phyloP scores from a whole-genome alignment of 2,329 filamentous ascomycete species.

The Venturia nashicola region DNA sequence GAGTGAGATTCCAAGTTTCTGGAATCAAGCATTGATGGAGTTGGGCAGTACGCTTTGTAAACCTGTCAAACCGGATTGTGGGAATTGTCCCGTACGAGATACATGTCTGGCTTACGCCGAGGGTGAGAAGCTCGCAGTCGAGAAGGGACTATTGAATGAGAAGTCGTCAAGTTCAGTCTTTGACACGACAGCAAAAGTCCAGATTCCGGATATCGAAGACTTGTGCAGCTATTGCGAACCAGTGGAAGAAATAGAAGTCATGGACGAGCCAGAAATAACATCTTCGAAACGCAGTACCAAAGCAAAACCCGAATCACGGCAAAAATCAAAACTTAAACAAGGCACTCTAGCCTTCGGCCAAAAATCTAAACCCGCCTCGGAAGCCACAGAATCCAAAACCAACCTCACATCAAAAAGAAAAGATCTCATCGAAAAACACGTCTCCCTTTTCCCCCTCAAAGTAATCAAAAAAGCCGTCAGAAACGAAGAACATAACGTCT shows the following conservation, averaged over 20 bases:
- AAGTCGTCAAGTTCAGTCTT: slow-evolving; percentile 10
- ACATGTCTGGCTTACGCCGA: slow-evolving; percentile 23
- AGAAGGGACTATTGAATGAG: slow-evolving; percentile 10
- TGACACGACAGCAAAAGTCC: slow-evolving; percentile 15
- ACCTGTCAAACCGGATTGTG: slow-evolving; percentile 43
- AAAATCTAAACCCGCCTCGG: not conserved
- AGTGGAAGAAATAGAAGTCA: not conserved
- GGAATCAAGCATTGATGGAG: slow-evolving; percentile 56
- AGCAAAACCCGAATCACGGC: not conserved
- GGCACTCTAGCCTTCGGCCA: not conserved
- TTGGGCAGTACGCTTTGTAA: slow-evolving; percentile 50
- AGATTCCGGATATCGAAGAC: slow-evolving; percentile 9
- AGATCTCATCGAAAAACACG: not conserved
- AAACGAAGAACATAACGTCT: slow-evolving; percentile 22
- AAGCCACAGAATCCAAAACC: not conserved
- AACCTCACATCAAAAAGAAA: not conserved
- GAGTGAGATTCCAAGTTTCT: slow-evolving; percentile 41
- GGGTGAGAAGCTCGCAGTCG: slow-evolving; percentile 14
- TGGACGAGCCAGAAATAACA: not conserved
- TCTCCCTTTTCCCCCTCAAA: slow-evolving; percentile 22
- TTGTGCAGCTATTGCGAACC: slow-evolving; percentile 6
- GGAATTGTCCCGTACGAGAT: slow-evolving; percentile 21
- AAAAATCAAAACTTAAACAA: not conserved
- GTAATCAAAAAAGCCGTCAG: slow-evolving; percentile 21
- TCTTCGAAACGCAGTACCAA: not conserved